phyloP scores from a whole-genome alignment of 441 rosid species.

The Corymbia citriodora region DNA sequence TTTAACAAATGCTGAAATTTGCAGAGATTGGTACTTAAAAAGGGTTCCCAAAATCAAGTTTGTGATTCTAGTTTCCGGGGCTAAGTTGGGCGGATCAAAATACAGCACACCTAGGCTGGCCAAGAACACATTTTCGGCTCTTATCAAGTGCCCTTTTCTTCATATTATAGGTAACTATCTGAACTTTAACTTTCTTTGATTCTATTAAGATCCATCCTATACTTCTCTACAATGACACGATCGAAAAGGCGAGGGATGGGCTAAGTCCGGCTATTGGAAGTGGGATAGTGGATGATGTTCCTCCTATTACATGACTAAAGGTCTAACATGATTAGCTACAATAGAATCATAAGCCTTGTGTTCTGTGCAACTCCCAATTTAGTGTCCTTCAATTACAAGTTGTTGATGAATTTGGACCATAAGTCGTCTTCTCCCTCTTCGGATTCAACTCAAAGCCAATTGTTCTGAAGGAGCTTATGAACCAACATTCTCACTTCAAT shows the following conservation, averaged over 20 bases:
- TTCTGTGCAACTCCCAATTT: not conserved
- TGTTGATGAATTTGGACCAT: not conserved
- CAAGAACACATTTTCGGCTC: slow-evolving; percentile 47
- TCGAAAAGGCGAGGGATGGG: too few species aligned
- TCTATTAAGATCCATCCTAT: not conserved
- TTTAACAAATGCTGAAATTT: not conserved
- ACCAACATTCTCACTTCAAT: not conserved
- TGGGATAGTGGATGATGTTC: not conserved
- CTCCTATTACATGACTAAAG: not conserved
- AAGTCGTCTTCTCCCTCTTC: not conserved
- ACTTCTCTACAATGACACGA: too few species aligned
- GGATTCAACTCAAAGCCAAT: not conserved
- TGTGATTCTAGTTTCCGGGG: slow-evolving; percentile 53
- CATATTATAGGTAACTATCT: slow-evolving; percentile 50
- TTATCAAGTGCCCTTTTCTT: slow-evolving; percentile 47
- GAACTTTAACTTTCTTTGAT: not conserved
- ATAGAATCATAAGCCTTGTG: not conserved
- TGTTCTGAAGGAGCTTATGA: not conserved
- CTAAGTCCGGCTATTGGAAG: not conserved
- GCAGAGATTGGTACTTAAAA: slow-evolving; percentile 45
- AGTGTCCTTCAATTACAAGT: not conserved
- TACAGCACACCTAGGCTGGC: slow-evolving; percentile 49
- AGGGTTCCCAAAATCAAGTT: slow-evolving; percentile 48
- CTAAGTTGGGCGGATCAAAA: slow-evolving; percentile 32
- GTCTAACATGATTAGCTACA: not conserved